A percentile compares a stretch with the other conserved stretches of the same genome.
Conservation (phyloP, 495 filamentous ascomycete species). For the Parmelia sp. region DNA sequence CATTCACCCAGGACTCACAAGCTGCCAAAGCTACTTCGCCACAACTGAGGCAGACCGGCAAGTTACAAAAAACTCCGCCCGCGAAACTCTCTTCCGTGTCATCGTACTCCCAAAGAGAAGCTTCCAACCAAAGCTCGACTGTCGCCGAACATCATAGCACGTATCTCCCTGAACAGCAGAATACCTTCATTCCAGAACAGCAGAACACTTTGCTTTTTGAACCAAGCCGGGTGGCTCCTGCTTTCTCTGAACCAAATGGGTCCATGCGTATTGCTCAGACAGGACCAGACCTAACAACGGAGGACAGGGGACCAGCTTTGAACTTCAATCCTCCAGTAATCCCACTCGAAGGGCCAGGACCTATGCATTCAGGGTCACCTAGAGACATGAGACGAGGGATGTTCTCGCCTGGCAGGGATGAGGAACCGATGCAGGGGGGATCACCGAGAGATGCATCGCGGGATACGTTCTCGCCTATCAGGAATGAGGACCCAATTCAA, state of each 20-base stretch:
- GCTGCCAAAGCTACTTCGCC: conserved; percentile 32
- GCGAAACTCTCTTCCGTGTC: conserved; percentile 45
- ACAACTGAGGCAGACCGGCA: conserved; percentile 55
- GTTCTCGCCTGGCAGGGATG: background rate
- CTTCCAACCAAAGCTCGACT: conserved; percentile 12
- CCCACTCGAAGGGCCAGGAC: background rate
- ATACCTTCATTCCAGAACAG: conserved; percentile 10
- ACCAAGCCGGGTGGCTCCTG: conserved; percentile 13
- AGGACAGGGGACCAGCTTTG: conserved; percentile 28
- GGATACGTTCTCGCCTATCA: conserved; percentile 19
- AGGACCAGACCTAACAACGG: conserved; percentile 41
- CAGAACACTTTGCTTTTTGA: conserved; percentile 14
- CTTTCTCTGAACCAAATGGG: conserved; percentile 23
- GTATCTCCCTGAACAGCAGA: conserved; percentile 10
- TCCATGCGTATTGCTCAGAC: conserved; percentile 57
- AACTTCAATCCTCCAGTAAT: conserved; percentile 13
- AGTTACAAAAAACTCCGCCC: conserved; percentile 67
- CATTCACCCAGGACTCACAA: conserved; percentile 31
- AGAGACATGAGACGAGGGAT: background rate
- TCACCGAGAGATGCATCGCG: conserved; percentile 17
- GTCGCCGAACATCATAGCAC: conserved; percentile 17
- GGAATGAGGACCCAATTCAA: conserved; percentile 13
- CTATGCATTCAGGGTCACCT: background rate
- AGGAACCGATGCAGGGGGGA: conserved; percentile 14
- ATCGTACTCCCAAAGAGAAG: conserved; percentile 19